These are phyloP conservation scores for Abrus precatorius DNA, from an alignment of 306 rosid genomes.

Conservation along the genomic window DNA sequence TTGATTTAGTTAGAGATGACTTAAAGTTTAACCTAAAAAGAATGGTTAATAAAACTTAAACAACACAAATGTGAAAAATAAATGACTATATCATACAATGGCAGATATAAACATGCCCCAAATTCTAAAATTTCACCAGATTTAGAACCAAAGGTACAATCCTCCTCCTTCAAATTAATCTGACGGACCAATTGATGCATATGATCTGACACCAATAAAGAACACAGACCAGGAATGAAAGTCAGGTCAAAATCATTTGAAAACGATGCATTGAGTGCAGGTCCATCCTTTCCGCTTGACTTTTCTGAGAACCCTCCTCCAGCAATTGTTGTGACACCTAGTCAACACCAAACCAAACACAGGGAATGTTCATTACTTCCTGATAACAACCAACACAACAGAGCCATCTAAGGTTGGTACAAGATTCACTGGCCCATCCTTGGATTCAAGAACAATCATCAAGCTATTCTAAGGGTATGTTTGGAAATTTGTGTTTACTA, in stretches of 20 bases:
- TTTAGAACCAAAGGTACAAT: slow-evolving; percentile 58
- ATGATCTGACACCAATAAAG: slow-evolving; percentile 68
- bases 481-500: no score
- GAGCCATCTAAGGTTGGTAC: background rate
- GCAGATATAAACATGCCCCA: background rate
- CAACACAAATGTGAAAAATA: slow-evolving; percentile 29
- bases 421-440: slow-evolving; percentile 28
- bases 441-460: background rate
- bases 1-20: background rate
- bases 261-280: slow-evolving; percentile 72
- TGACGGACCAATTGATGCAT: slow-evolving; percentile 62
- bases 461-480: no score
- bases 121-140: slow-evolving; percentile 60
- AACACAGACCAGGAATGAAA: slow-evolving; percentile 62
- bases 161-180: slow-evolving; percentile 73
- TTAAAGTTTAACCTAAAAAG: background rate
- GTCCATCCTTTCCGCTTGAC: slow-evolving; percentile 62
- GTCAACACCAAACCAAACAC: slow-evolving; percentile 31
- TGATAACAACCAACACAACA: background rate
- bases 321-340: slow-evolving; percentile 84
- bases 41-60: slow-evolving; percentile 17
- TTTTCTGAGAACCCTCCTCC: slow-evolving; percentile 66
- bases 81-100: background rate
- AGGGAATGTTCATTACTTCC: slow-evolving; percentile 33
- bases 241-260: slow-evolving; percentile 64